Base-by-base conservation (phyloP, 208 protist genomes). In the Trypanosoma boissoni region DNA sequence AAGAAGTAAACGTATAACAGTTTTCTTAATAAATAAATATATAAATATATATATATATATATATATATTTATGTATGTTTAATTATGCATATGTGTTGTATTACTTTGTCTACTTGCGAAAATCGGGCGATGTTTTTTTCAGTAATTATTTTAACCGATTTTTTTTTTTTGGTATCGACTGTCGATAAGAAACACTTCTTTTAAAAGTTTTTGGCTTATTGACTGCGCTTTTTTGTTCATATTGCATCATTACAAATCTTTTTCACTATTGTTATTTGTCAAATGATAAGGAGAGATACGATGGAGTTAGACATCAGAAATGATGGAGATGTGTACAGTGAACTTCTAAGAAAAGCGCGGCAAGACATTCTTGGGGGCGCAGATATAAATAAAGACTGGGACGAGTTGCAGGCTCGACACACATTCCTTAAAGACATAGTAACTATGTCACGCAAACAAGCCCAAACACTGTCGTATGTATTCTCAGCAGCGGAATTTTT, bases 361-460 rank as follows among this genome's bases (percentile, higher is more conserved):
- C 48, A 27, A 27, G 56, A 63, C 0, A 63, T 70, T 21, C 42
- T 70, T 31, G n/a, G 57, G 20, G 64, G 64, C 14, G n/a, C 39
- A 20, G 41, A 56, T 29, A 31, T 34, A 10, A 27, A 39, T 27
- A 42, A 9, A 26, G 72, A 72, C 36, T 87, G 81, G 78, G 12
- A 43, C 5, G 48, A 73, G 29, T 27, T 88, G 26, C 64, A 72
- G 9, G 65, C 78, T 21, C 61, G 62, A 39, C 68, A 92, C 45
- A 56, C 68, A 6, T 78, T 86, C 28, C 81, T 92, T 54, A 76
- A 72, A 21, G 86, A 89, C 54, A 72, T 89, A 21, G 68, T 75
- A 0, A 58, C 58, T 37, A 79, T 89, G 31, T 81, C 79, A 0
- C 68, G 60, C 18, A 44, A 39, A 41, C 76, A 79, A 18, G 86